A percentile compares a stretch with the other conserved stretches of the same genome.
Evolutionary conservation across 495 filamentous ascomycete genomes (phyloP).

Genomic region (Thermothielavioides terrestris): DNA sequence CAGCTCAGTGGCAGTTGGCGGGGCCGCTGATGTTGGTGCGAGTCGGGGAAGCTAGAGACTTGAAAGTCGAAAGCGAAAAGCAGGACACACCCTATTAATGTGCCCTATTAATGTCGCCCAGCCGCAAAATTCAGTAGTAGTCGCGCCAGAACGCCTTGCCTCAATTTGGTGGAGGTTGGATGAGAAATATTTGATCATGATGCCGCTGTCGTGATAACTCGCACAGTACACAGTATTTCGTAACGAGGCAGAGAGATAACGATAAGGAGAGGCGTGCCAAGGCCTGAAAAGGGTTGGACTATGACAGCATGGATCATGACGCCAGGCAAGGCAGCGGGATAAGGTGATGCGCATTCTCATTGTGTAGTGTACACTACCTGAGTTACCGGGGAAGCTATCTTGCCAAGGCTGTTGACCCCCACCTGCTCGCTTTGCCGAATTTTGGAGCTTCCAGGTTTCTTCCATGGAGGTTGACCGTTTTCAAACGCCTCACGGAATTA

Average conservation of each 20-base stretch:
- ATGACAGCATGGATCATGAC: no score
- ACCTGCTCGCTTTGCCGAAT: no score
- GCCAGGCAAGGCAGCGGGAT: no score
- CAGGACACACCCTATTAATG: not conserved
- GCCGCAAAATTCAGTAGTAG: not conserved
- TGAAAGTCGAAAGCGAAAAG: not conserved
- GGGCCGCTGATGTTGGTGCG: not conserved
- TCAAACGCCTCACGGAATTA: no score
- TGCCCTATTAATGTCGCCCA: slow-evolving; percentile 6
- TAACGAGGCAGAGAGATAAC: slow-evolving; percentile 9
- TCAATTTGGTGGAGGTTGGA: slow-evolving; percentile 3
- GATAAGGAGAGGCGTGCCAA: slow-evolving; percentile 11
- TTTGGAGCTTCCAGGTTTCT: no score
- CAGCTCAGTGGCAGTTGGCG: no score
- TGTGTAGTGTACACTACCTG: no score
- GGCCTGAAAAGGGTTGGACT: not conserved
- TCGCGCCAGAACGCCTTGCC: not conserved
- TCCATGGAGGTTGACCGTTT: no score
- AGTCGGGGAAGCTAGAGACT: not conserved
- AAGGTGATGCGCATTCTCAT: no score
- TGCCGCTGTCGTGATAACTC: no score
- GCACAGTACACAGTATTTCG: not conserved
- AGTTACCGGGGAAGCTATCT: no score
- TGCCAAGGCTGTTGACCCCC: no score
- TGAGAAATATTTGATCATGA: slow-evolving; percentile 6